Base-by-base conservation (phyloP, 1,284 basidiomycete species). In the Ustilago sp. region DNA sequence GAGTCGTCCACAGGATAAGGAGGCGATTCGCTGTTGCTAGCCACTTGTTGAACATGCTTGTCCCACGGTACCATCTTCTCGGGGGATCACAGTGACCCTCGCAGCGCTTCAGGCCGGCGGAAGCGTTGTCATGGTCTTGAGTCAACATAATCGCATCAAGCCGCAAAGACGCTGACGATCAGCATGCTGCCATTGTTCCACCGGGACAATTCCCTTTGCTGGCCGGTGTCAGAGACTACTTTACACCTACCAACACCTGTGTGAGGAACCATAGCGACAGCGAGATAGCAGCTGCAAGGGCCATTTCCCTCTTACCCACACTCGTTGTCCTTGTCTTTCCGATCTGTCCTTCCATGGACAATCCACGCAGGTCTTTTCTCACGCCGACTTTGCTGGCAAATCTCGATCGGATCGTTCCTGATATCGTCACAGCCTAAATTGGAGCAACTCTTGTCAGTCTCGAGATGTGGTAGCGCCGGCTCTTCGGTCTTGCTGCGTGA, bases 91-190 rank as follows among this genome's bases (percentile, higher is more conserved):
- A 15, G 1, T 57, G 39, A 34, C 55, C 55, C 55, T 57, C 45
- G 55, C 55, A 57, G 55, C 23, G 17, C 28, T 32, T 17, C 28
- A 17, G 28, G 55, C 55, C 55, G 55, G 39, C 55, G 55, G 39
- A 57, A 57, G 17, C 8, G 31, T 28, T 19, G 48, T 28, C 48
- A 13, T 6, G 48, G 17, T 45, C n/a, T 45, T 45, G 43, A n/a
- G 11, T 6, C 11, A 11, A 45, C n/a, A n/a, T 11, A 11, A 45
- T 45, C 43, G 7, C n/a, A 45, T n/a, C 43, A 19, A 19, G 13
- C 43, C 19, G n/a, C 36, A 13, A 38, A 9, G 36, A 13, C 36
- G 36, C 36, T 38, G 36, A 13, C 36, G 13, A 13, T 13, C 36
- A 38, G 1, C 36, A 38, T 13, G 13, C 8, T 38, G 36, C 36